Evolutionary conservation across 2,329 filamentous ascomycete genomes (phyloP).

Genomic region (Ambrosiella xylebori): DNA sequence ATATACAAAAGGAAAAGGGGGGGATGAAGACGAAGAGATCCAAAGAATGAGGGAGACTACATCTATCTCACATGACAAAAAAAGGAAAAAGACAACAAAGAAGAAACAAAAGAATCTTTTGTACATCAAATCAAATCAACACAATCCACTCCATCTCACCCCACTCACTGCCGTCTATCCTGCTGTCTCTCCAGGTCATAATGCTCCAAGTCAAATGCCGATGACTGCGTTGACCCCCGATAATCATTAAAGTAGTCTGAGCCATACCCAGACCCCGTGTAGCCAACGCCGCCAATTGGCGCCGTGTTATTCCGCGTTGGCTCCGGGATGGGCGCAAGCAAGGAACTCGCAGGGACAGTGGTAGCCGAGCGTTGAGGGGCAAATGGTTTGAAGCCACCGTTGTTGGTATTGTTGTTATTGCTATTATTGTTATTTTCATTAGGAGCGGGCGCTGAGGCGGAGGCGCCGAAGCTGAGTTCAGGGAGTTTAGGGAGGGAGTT

Average conservation of each 20-base stretch:
- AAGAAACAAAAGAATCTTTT: constrained; percentile 1
- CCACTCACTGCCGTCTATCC: constrained; percentile 1
- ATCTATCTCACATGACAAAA: background rate
- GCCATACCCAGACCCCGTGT: constrained; percentile 15
- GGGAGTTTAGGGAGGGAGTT: background rate
- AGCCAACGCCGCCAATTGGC: constrained; percentile 16
- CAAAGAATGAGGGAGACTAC: too few species aligned
- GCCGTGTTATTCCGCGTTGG: constrained; percentile 31
- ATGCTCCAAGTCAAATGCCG: constrained; percentile 10
- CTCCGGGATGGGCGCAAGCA: constrained; percentile 15
- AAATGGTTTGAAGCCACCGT: constrained; percentile 3
- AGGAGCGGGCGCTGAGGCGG: background rate
- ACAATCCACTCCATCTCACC: background rate
- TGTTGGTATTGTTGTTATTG: background rate
- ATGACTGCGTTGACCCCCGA: constrained; percentile 8
- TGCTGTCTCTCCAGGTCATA: constrained; percentile 9
- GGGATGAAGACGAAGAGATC: too few species aligned
- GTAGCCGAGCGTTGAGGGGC: constrained; percentile 14
- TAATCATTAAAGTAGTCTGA: constrained; percentile 15
- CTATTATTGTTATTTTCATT: background rate
- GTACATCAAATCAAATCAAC: background rate
- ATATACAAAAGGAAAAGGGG: too few species aligned
- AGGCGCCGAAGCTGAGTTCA: background rate
- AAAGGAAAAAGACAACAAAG: constrained; percentile 3
- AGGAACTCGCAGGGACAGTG: background rate